Percentiles rank a stretch among this genome's conserved stretches.
These are phyloP conservation scores for Brassica balearica DNA, from an alignment of 441 rosid species.

Conservation along the genomic window DNA sequence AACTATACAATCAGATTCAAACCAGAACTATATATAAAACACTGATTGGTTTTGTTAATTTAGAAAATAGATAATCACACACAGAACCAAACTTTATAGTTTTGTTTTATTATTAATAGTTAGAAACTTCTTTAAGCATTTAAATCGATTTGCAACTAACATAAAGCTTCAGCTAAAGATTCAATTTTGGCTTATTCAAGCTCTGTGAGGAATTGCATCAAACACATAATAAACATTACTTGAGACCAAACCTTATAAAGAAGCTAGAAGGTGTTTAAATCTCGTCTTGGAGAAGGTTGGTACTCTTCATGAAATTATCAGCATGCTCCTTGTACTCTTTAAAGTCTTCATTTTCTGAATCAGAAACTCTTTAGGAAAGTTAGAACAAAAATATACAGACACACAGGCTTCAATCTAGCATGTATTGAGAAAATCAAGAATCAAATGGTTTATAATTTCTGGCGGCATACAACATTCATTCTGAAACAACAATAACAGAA, in stretches of 20 bases:
- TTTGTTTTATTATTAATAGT: background rate
- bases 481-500: slow-evolving; percentile 39
- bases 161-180: background rate
- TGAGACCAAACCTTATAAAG: background rate
- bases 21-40: background rate
- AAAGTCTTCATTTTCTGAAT: background rate
- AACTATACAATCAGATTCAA: background rate
- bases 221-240: background rate
- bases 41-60: background rate
- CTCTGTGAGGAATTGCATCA: background rate
- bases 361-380: background rate
- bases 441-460: too few species aligned
- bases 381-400: background rate
- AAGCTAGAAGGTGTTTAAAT: background rate
- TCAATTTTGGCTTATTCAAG: background rate
- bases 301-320: background rate
- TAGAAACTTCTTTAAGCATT: background rate
- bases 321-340: background rate
- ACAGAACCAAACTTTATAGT: background rate
- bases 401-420: background rate
- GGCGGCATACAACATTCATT: slow-evolving; percentile 86
- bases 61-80: background rate
- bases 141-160: background rate
- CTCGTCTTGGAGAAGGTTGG: background rate
- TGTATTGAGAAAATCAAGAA: background rate